phyloP scores from a whole-genome alignment of 768 basidiomycete genomes.

The Mycena vitilis region DNA sequence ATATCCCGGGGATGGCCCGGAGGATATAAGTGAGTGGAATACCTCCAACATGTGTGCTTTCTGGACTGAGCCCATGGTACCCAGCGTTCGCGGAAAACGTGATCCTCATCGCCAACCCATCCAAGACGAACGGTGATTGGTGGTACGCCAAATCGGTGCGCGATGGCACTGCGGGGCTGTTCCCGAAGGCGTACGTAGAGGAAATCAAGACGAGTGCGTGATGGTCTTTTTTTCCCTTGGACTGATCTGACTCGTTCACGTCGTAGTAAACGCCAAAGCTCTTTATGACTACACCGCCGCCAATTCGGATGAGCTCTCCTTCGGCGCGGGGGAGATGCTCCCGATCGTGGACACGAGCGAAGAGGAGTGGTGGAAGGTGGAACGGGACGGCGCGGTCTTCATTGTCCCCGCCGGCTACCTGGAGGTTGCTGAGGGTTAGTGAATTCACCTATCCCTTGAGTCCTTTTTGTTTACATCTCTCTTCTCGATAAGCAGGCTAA shows the following conservation, averaged over 20 bases:
- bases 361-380: slow-evolving; percentile 96
- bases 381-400: slow-evolving; percentile 85
- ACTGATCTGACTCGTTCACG: slow-evolving; percentile 19
- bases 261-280: slow-evolving; percentile 76
- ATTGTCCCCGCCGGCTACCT: slow-evolving; percentile 94
- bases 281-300: slow-evolving; percentile 80
- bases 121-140: slow-evolving; percentile 90
- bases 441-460: slow-evolving; percentile 60
- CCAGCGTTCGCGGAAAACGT: slow-evolving; percentile 85
- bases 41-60: too few species aligned
- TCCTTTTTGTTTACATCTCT: slow-evolving; percentile 67
- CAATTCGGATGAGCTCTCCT: slow-evolving; percentile 86
- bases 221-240: background rate
- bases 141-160: slow-evolving; percentile 85
- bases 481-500: slow-evolving; percentile 79
- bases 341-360: slow-evolving; percentile 87
- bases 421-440: slow-evolving; percentile 93
- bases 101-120: slow-evolving; percentile 84
- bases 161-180: slow-evolving; percentile 81
- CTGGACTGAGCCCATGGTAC: too few species aligned
- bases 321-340: slow-evolving; percentile 83
- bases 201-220: slow-evolving; percentile 73
- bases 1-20: slow-evolving; percentile 87
- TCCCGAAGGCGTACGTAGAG: slow-evolving; percentile 91
- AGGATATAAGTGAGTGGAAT: slow-evolving; percentile 81